A percentile compares a stretch with the other conserved stretches of the same genome.
phyloP scores from a whole-genome alignment of 352 stramenopile genomes.

The Pythium rishiriense region DNA sequence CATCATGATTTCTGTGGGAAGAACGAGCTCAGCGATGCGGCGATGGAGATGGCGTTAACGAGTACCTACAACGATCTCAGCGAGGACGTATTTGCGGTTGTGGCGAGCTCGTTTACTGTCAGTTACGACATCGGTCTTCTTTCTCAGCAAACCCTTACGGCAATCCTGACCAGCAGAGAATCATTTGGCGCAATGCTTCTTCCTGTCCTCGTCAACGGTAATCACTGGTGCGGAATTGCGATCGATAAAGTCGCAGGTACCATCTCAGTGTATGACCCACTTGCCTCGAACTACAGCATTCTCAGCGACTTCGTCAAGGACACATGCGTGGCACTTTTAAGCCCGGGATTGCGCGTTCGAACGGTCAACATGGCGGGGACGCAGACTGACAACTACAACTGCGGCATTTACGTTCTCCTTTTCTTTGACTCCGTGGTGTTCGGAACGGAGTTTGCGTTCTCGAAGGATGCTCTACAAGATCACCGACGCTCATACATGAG shows the following conservation, averaged over 20 bases:
- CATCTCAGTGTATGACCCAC: not conserved
- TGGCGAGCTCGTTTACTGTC: not conserved
- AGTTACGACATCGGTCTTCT: not conserved
- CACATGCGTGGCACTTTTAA: not conserved
- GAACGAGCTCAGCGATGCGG: not conserved
- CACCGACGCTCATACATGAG: not conserved
- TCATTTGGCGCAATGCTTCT: not conserved
- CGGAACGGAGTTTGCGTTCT: not conserved
- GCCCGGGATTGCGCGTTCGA: not conserved
- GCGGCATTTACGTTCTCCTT: not conserved
- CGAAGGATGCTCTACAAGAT: not conserved
- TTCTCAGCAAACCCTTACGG: not conserved
- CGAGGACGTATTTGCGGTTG: not conserved
- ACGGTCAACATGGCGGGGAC: not conserved
- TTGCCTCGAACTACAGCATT: not conserved
- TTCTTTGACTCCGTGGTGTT: not conserved
- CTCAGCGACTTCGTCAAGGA: not conserved
- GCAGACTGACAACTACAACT: not conserved
- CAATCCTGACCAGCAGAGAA: not conserved
- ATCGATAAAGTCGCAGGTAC: not conserved
- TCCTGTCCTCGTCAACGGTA: not conserved
- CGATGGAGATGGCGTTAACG: not conserved
- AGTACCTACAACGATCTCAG: not conserved
- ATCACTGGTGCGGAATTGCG: not conserved
- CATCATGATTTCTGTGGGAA: not conserved